Percentiles rank a stretch among this genome's conserved stretches.
Evolutionary conservation across 176 grass and related monocot species (phyloP).

Genomic region (bread wheat (Triticum aestivum)): DNA sequence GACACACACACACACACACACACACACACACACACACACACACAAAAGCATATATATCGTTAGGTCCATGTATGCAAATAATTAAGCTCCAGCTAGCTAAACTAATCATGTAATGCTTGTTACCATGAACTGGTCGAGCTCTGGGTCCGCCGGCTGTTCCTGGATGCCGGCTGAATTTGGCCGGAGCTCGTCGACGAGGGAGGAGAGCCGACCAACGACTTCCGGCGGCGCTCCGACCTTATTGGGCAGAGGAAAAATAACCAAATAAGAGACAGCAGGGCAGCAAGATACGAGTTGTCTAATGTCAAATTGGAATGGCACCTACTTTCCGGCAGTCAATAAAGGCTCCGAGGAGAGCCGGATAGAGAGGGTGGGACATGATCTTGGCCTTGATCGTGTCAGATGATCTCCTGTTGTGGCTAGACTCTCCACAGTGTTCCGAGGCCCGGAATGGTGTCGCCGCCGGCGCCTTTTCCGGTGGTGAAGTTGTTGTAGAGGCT

Average conservation of each 20-base stretch:
- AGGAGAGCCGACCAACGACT: conserved; percentile 53
- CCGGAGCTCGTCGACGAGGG: conserved; percentile 44
- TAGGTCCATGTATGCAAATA: background rate
- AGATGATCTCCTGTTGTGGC: background rate
- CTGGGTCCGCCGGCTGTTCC: conserved; percentile 44
- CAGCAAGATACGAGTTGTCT: background rate
- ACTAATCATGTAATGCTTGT: background rate
- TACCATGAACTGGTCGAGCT: conserved; percentile 91
- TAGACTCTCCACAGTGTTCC: conserved; percentile 13
- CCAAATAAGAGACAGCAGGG: background rate
- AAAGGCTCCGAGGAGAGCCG: conserved; percentile 63
- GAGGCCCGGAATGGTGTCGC: background rate
- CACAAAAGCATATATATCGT: background rate
- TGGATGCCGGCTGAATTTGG: conserved; percentile 17
- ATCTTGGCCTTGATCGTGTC: conserved; percentile 73
- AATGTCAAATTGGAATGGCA: too few species aligned
- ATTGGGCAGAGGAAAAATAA: too few species aligned
- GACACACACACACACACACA: background rate
- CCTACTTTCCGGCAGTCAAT: conserved; percentile 69
- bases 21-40: background rate
- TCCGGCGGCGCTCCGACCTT: conserved; percentile 85
- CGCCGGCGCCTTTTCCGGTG: background rate
- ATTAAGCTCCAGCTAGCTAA: background rate
- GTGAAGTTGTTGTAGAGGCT: background rate
- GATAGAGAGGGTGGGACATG: conserved; percentile 71